phyloP scores from a whole-genome alignment of 768 basidiomycete species.

The Leccinum fibrillosum region DNA sequence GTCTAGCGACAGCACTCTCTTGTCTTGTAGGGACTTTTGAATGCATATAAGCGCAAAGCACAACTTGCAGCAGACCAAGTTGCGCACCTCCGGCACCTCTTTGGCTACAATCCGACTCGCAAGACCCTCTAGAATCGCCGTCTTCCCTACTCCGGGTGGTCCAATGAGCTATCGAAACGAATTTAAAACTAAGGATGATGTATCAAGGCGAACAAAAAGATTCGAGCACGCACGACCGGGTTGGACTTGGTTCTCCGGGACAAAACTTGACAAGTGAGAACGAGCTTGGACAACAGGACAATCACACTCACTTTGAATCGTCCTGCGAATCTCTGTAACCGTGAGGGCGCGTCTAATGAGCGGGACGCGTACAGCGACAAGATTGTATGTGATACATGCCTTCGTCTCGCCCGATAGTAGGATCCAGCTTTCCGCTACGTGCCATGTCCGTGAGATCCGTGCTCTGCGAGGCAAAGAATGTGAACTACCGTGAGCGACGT shows the following conservation, averaged over 20 bases:
- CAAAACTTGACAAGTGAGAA: slow-evolving; percentile 48
- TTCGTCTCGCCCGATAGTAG: slow-evolving; percentile 86
- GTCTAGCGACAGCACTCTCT: slow-evolving; percentile 86
- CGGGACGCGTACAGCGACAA: background rate
- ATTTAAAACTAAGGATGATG: background rate
- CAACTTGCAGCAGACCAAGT: background rate
- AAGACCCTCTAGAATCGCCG: slow-evolving; percentile 87
- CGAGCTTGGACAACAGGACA: background rate
- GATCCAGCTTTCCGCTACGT: slow-evolving; percentile 81
- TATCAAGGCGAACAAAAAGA: slow-evolving; percentile 8
- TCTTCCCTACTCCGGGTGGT: slow-evolving; percentile 90
- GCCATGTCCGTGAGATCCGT: slow-evolving; percentile 84
- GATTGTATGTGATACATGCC: slow-evolving; percentile 35
- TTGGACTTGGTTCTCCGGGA: slow-evolving; percentile 90
- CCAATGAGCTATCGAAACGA: slow-evolving; percentile 57
- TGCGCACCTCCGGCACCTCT: slow-evolving; percentile 82
- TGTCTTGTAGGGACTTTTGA: slow-evolving; percentile 73
- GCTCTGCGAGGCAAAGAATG: slow-evolving; percentile 43
- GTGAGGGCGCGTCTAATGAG: background rate
- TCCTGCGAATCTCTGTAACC: slow-evolving; percentile 75
- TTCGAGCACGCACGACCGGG: slow-evolving; percentile 61
- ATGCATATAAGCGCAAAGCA: background rate
- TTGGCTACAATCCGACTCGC: slow-evolving; percentile 83
- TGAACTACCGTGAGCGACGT: background rate
- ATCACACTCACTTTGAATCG: slow-evolving; percentile 73